Evolutionary conservation across 2,329 filamentous ascomycete species (phyloP).

Genomic region (Stachybotrys echinatus): DNA sequence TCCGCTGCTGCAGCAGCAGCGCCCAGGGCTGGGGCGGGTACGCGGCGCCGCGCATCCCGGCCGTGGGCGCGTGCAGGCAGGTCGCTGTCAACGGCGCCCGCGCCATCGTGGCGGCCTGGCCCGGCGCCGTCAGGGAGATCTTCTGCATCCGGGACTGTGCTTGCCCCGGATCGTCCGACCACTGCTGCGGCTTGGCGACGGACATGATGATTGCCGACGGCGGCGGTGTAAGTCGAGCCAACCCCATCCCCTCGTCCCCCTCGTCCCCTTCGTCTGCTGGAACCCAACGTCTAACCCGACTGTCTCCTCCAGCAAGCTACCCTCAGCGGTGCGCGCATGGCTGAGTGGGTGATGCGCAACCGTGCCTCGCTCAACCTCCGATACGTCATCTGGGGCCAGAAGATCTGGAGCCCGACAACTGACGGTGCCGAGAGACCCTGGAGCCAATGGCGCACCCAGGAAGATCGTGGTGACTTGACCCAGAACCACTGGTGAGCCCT

Average conservation of each 20-base stretch:
- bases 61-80: constrained; percentile 27
- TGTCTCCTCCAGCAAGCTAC: constrained; percentile 25
- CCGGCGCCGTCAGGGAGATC: constrained; percentile 27
- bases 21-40: constrained; percentile 29
- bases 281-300: neutral
- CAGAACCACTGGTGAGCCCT: constrained; percentile 35
- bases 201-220: constrained; percentile 33
- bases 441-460: constrained; percentile 36
- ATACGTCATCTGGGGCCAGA: constrained; percentile 46
- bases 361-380: constrained; percentile 33
- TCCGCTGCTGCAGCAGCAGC: constrained; percentile 31
- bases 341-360: constrained; percentile 44
- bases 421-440: constrained; percentile 30
- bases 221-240: constrained; percentile 28
- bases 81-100: constrained; percentile 28
- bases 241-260: neutral
- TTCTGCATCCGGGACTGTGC: constrained; percentile 25
- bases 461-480: constrained; percentile 33
- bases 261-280: neutral
- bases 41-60: constrained; percentile 23
- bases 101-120: constrained; percentile 27
- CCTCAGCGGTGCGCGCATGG: constrained; percentile 34
- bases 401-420: constrained; percentile 34
- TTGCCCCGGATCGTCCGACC: constrained; percentile 26
- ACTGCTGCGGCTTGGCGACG: constrained; percentile 31